Percentiles rank a stretch among this genome's conserved stretches.
phyloP scores from a whole-genome alignment of 441 rosid genomes.

The Arabidopsis hybrid region DNA sequence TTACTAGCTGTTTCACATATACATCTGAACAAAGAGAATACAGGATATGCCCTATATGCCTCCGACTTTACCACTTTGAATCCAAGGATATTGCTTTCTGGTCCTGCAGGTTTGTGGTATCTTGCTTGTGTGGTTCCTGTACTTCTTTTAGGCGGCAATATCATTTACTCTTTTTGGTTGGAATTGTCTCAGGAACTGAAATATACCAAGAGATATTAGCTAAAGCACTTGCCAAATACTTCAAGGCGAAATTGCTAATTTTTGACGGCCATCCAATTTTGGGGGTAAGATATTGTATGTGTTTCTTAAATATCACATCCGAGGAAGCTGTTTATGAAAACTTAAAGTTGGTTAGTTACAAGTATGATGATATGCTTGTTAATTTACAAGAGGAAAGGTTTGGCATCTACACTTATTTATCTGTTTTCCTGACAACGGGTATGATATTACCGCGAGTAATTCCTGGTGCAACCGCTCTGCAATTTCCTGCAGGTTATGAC shows the following conservation, averaged over 20 bases:
- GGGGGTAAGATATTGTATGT: constrained; percentile 65
- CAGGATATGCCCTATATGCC: constrained; percentile 65
- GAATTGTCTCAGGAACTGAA: constrained; percentile 71
- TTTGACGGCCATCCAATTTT: constrained; percentile 81
- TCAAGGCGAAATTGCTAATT: constrained; percentile 74
- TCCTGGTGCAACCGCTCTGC: constrained; percentile 4
- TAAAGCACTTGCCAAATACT: constrained; percentile 86
- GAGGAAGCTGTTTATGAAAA: no score
- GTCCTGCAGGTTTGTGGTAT: constrained; percentile 80
- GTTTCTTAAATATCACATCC: no score
- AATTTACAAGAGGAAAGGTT: constrained; percentile 8
- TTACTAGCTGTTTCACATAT: constrained; percentile 72
- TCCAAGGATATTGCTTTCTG: constrained; percentile 86
- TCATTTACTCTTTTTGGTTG: constrained; percentile 20
- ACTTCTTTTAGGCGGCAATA: constrained; percentile 9
- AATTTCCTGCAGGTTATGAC: constrained; percentile 65
- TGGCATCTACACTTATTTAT: constrained; percentile 4
- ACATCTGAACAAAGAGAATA: constrained; percentile 65
- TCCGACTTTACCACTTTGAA: constrained; percentile 68
- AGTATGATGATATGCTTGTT: no score
- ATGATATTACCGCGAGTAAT: no score
- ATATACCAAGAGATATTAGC: constrained; percentile 87
- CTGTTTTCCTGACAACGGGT: background rate
- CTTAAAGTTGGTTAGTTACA: no score
- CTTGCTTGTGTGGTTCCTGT: constrained; percentile 22